A percentile compares a stretch with the other conserved stretches of the same genome.
Evolutionary conservation across 2,329 filamentous ascomycete species (phyloP).

Genomic region (Tolypocladium endophyticum): DNA sequence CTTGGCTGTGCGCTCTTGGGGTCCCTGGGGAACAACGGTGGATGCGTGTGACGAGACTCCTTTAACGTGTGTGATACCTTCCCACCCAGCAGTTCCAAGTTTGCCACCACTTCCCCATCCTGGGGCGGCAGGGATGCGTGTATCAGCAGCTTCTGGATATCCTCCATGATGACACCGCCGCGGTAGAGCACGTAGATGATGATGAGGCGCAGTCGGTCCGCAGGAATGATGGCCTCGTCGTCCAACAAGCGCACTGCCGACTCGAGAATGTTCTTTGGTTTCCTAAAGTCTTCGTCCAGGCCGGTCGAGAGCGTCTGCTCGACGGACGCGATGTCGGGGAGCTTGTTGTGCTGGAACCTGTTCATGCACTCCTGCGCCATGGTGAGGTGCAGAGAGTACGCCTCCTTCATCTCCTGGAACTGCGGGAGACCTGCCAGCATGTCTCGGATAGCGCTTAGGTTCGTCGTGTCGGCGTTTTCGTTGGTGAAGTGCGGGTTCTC

Average conservation of each 20-base stretch:
- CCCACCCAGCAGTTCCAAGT: constrained; percentile 73
- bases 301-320: constrained; percentile 91
- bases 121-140: constrained; percentile 70
- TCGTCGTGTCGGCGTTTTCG: constrained; percentile 56
- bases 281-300: constrained; percentile 82
- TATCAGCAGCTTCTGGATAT: constrained; percentile 72
- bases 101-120: constrained; percentile 63
- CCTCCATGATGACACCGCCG: constrained; percentile 73
- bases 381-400: constrained; percentile 85
- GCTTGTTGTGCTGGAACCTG: constrained; percentile 72
- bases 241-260: constrained; percentile 82
- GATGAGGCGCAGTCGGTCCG: constrained; percentile 76
- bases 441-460: constrained; percentile 84
- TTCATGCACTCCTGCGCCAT: constrained; percentile 99
- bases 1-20: constrained; percentile 39
- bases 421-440: constrained; percentile 93
- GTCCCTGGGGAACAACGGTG: constrained; percentile 64
- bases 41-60: constrained; percentile 56
- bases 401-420: constrained; percentile 91
- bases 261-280: constrained; percentile 80
- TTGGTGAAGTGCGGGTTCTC: constrained; percentile 90
- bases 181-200: constrained; percentile 78
- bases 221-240: constrained; percentile 59
- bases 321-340: constrained; percentile 75
- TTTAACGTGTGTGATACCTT: constrained; percentile 60